A percentile compares a stretch with the other conserved stretches of the same genome.
These are phyloP conservation scores for Chloranthus sessilifolius DNA, from an alignment of 164 flowering plant species.

Conservation along the genomic window DNA sequence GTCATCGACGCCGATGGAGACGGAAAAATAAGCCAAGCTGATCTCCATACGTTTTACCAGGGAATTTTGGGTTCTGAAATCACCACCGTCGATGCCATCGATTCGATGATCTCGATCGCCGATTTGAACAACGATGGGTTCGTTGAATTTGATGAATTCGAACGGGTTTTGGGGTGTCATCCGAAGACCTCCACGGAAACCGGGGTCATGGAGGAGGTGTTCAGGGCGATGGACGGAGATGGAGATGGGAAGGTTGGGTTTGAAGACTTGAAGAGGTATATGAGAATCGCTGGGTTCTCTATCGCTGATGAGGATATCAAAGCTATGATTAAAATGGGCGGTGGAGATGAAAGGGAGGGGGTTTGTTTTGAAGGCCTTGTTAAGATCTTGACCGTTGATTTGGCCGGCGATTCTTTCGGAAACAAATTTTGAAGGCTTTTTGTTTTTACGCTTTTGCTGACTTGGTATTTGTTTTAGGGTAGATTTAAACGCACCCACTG, in stretches of 20 bases:
- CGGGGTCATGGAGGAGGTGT: constrained; percentile 43
- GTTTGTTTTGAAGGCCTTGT: constrained; percentile 49
- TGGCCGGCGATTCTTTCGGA: neutral
- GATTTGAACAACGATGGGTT: constrained; percentile 62
- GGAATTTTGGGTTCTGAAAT: no score
- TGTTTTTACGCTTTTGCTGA: no score
- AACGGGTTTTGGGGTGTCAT: constrained; percentile 29
- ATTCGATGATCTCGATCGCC: constrained; percentile 66
- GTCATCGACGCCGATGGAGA: no score
- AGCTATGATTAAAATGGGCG: constrained; percentile 63
- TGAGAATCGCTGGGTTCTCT: constrained; percentile 46
- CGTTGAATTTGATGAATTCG: constrained; percentile 76
- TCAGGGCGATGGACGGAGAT: constrained; percentile 66
- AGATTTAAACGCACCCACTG: no score
- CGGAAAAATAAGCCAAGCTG: no score
- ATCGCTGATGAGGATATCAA: constrained; percentile 53
- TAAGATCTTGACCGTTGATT: constrained; percentile 46
- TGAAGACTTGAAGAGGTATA: constrained; percentile 50
- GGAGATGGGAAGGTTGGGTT: constrained; percentile 69
- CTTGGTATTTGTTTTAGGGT: no score
- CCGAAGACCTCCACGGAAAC: neutral
- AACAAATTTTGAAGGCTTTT: no score
- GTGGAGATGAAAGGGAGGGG: constrained; percentile 44
- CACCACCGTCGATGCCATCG: constrained; percentile 16
- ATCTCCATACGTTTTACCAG: no score